Percentiles rank a stretch among this genome's conserved stretches.
Conservation (phyloP, 192 early-diverging fungal genomes). For the Globomyces pollinis-pini region DNA sequence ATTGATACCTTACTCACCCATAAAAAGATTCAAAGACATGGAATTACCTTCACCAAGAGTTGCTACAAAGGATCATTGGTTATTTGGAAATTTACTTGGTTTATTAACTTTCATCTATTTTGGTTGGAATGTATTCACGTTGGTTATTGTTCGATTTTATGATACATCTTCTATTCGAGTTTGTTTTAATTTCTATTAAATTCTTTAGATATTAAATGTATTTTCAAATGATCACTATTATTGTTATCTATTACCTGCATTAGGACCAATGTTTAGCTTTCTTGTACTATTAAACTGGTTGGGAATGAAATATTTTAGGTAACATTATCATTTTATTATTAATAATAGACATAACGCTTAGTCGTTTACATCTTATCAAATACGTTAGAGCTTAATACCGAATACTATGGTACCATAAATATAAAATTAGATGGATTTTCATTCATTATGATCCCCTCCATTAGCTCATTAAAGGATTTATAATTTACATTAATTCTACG, state of each 20-base stretch:
- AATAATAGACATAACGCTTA: conserved; percentile 68
- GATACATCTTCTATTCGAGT: too few species aligned
- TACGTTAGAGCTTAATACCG: background rate
- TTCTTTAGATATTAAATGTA: background rate
- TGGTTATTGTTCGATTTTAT: background rate
- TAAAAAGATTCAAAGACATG: too few species aligned
- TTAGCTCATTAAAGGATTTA: background rate
- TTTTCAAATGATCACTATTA: conserved; percentile 61
- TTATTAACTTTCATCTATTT: background rate
- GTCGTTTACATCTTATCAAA: background rate
- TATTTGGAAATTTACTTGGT: background rate
- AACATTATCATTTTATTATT: too few species aligned
- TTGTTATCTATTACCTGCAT: conserved; percentile 72
- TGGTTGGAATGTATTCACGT: background rate
- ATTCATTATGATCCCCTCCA: background rate
- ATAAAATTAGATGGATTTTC: background rate
- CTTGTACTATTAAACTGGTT: conserved; percentile 90
- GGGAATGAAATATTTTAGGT: conserved; percentile 89
- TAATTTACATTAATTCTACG: background rate
- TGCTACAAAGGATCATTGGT: background rate
- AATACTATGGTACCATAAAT: background rate
- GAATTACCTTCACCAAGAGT: background rate
- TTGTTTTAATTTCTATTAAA: background rate
- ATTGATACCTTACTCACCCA: background rate
- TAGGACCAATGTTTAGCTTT: conserved; percentile 64